Evolutionary conservation across 2,329 filamentous ascomycete species (phyloP).

Genomic region (Chrysosporium keratinophilum): DNA sequence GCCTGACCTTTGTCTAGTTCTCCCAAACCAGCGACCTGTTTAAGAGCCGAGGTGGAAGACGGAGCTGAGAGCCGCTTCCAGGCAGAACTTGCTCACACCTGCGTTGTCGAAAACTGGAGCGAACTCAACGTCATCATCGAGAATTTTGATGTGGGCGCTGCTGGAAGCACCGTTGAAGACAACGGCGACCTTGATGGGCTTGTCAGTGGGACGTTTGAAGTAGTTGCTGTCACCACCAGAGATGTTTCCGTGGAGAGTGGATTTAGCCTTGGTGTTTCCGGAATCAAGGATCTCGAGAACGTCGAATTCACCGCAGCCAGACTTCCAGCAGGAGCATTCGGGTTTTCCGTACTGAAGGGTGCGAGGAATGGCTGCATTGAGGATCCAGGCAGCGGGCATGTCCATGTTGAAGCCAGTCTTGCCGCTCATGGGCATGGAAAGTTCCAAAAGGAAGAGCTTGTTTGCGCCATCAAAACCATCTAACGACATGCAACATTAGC

Average conservation of each 20-base stretch:
- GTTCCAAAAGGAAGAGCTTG: slow-evolving; percentile 65
- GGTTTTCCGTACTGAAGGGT: slow-evolving; percentile 55
- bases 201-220: slow-evolving; percentile 54
- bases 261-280: slow-evolving; percentile 58
- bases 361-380: slow-evolving; percentile 63
- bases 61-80: slow-evolving; percentile 9
- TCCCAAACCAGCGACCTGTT: neutral
- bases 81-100: slow-evolving; percentile 12
- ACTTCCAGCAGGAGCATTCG: slow-evolving; percentile 61
- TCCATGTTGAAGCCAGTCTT: slow-evolving; percentile 45
- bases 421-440: slow-evolving; percentile 58
- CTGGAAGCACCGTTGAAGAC: slow-evolving; percentile 47
- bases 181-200: slow-evolving; percentile 53
- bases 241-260: slow-evolving; percentile 51
- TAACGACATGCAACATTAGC: slow-evolving; percentile 6
- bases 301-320: slow-evolving; percentile 64
- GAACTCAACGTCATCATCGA: slow-evolving; percentile 30
- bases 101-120: slow-evolving; percentile 10
- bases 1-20: neutral
- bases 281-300: slow-evolving; percentile 59
- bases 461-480: slow-evolving; percentile 59
- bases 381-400: slow-evolving; percentile 65
- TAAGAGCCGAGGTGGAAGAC: slow-evolving; percentile 10
- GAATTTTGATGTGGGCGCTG: slow-evolving; percentile 47
- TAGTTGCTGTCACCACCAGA: slow-evolving; percentile 60